Base-by-base conservation (phyloP, 2,329 filamentous ascomycete species). In the Periconia sp. region DNA sequence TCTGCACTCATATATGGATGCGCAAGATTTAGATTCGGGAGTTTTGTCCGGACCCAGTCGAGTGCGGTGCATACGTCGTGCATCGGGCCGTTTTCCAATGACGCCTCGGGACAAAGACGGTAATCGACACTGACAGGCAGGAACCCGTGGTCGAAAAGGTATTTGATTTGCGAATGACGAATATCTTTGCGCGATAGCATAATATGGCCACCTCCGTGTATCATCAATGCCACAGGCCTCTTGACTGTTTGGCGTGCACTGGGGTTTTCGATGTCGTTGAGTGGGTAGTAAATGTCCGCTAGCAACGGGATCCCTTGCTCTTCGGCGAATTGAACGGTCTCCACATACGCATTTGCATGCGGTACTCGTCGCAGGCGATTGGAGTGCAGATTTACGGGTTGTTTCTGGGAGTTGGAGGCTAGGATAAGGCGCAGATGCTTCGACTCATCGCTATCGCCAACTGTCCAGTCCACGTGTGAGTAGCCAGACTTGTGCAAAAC, bases 381-480 rank as follows among this genome's bases (percentile, higher is more conserved):
- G 33, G 33, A 37, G 13, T 37, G 11, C 33, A n/a, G 15, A n/a
- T 3, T 13, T 3, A n/a, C 33, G 15, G 33, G 33, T 37, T 13
- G 5, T n/a, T 37, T 5, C 11, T 37, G 11, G 5, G 11, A n/a
- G 11, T 37, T 37, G 10, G 11, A 43, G 3, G 14, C 41, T 11
- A 43, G 11, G 17, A 43, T n/a, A 11, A 43, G 19, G 11, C 17
- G 41, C 41, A 14, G 41, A 13, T 11, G 11, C 11, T 5, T 43
- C 17, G 17, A 19, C 17, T 43, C 41, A 3, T 11, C 6, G 3
- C 10, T 11, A 19, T n/a, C 17, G 19, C 59, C 61, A 42, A 57
- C 53, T 10, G 45, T 56, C 59, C 61, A 63, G 19, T 54, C 52
- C 7, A 62, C 56, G 30, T 51, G 49, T 7, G 49, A 48, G 18